phyloP scores from a whole-genome alignment of 768 basidiomycete species.

The Pholiota conissans region DNA sequence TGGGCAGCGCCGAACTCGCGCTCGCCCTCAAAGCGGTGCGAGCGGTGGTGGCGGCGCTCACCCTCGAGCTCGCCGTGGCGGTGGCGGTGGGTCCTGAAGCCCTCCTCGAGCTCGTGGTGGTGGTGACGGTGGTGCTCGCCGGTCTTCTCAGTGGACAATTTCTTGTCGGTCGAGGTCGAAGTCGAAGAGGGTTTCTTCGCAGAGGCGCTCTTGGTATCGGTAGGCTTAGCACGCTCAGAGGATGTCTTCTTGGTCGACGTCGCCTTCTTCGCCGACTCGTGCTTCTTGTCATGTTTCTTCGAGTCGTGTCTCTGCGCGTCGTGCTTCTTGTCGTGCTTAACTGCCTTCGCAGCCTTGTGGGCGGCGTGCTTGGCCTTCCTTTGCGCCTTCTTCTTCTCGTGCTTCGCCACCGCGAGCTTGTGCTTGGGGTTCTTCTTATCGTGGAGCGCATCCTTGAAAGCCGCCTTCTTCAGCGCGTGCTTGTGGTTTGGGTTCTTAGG shows the following conservation, averaged over 20 bases:
- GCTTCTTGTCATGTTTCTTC: too few relatives aligned
- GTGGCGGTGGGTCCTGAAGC: not conserved
- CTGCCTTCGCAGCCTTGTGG: conserved; percentile 6
- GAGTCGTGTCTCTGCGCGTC: too few relatives aligned
- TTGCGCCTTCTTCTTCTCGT: conserved; percentile 1
- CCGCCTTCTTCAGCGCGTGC: not conserved
- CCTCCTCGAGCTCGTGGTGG: conserved; percentile 6
- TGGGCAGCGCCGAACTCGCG: not conserved
- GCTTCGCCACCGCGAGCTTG: not conserved
- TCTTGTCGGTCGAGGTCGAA: conserved; percentile 2
- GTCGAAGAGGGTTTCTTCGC: conserved; percentile 4
- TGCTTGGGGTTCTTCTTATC: conserved; percentile 3
- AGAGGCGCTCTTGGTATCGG: not conserved
- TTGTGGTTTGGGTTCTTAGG: conserved; percentile 12
- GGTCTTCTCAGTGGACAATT: too few relatives aligned
- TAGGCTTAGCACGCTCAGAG: not conserved
- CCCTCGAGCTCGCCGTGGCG: not conserved
- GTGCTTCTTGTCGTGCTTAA: too few relatives aligned
- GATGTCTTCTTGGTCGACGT: not conserved
- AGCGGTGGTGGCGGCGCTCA: not conserved
- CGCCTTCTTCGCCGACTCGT: not conserved
- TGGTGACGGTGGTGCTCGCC: not conserved
- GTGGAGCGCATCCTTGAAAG: not conserved
- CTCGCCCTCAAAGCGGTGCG: not conserved
- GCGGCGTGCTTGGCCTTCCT: conserved; percentile 2